phyloP scores from a whole-genome alignment of 441 rosid genomes.

The Brassica hybrid region DNA sequence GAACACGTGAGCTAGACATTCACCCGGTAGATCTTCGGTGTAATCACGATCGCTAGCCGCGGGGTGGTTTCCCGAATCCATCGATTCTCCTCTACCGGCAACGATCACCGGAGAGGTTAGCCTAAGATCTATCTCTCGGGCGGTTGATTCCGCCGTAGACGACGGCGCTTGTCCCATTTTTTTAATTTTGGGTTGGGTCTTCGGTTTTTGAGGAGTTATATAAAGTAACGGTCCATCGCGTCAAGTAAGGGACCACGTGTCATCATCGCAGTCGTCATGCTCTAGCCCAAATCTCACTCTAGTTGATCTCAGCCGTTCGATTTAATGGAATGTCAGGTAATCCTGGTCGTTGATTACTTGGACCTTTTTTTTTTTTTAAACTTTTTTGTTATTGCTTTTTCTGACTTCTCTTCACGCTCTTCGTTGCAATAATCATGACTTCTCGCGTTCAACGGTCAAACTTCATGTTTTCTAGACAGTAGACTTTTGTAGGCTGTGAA shows the following conservation, averaged over 20 bases:
- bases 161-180: not conserved
- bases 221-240: not conserved
- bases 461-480: not conserved
- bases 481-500: not conserved
- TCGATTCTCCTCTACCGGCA: not conserved
- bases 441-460: not conserved
- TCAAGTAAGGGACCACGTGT: not conserved
- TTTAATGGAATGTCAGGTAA: not conserved
- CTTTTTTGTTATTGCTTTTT: not conserved
- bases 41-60: constrained; percentile 39
- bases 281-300: not conserved
- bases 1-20: constrained; percentile 68
- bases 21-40: constrained; percentile 62
- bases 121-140: not conserved
- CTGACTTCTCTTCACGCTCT: constrained; percentile 1
- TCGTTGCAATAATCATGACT: not conserved
- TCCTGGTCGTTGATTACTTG: not conserved
- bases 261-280: not conserved
- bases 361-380: not conserved
- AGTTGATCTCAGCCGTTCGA: not conserved
- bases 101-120: not conserved
- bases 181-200: not conserved
- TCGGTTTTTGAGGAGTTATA: not conserved
- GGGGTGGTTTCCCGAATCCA: not conserved
- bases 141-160: not conserved